phyloP scores from a whole-genome alignment of 768 basidiomycete genomes.

The Pleurotus sapidus region DNA sequence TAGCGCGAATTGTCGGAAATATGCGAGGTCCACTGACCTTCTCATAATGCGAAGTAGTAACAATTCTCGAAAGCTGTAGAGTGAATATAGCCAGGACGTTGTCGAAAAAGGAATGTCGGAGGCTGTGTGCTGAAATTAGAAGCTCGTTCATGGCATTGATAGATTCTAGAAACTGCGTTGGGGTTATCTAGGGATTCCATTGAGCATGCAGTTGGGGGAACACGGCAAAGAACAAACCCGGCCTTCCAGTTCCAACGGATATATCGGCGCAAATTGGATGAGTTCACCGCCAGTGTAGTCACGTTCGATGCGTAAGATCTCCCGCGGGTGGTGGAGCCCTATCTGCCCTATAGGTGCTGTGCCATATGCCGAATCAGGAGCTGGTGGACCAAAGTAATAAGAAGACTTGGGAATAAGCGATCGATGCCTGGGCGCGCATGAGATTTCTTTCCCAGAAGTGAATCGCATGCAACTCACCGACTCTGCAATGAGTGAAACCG shows the following conservation, averaged over 20 bases:
- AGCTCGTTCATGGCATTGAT: constrained; percentile 89
- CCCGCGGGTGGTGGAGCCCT: constrained; percentile 87
- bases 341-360: constrained; percentile 81
- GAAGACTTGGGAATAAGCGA: constrained; percentile 71
- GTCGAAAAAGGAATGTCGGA: constrained; percentile 68
- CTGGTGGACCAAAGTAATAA: constrained; percentile 83
- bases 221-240: constrained; percentile 46
- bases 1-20: background rate
- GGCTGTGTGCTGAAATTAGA: constrained; percentile 83
- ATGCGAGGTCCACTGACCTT: constrained; percentile 44
- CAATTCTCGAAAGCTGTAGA: constrained; percentile 73
- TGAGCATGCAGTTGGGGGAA: constrained; percentile 3
- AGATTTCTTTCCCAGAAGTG: too few relatives aligned
- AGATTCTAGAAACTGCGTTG: constrained; percentile 85
- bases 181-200: constrained; percentile 63
- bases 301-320: constrained; percentile 87
- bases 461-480: constrained; percentile 31
- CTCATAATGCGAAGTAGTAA: constrained; percentile 76
- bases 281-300: constrained; percentile 92
- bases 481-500: constrained; percentile 41
- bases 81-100: constrained; percentile 78
- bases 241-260: constrained; percentile 90
- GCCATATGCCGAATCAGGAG: constrained; percentile 75
- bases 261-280: constrained; percentile 85
- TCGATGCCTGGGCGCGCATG: constrained; percentile 23